These are phyloP conservation scores for Rasamsonia emersonii DNA, from an alignment of 2,329 filamentous ascomycete species.

Conservation along the genomic window DNA sequence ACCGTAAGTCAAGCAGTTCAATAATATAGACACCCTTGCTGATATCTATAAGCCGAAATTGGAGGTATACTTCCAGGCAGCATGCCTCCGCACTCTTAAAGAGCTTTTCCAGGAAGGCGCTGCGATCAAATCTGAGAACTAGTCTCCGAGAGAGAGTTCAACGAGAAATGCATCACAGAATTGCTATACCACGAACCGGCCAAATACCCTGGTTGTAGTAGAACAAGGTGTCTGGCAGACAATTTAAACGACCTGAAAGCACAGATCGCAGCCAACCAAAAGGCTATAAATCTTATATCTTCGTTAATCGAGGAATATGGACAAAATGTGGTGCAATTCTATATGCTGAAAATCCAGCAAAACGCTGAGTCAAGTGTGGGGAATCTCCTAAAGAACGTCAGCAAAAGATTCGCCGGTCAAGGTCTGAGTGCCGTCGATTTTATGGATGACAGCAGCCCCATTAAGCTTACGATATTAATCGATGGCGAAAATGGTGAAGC, in stretches of 20 bases:
- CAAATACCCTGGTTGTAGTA: constrained; percentile 61
- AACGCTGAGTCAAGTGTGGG: constrained; percentile 68
- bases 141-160: constrained; percentile 46
- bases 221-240: constrained; percentile 65
- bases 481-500: constrained; percentile 63
- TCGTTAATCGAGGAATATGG: constrained; percentile 66
- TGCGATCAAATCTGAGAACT: constrained; percentile 51
- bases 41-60: constrained; percentile 51
- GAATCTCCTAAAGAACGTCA: constrained; percentile 58
- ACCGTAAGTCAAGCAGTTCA: constrained; percentile 49
- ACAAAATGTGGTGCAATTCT: constrained; percentile 63
- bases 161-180: constrained; percentile 62
- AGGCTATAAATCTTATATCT: constrained; percentile 66
- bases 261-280: constrained; percentile 73
- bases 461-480: constrained; percentile 63
- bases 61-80: constrained; percentile 68
- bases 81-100: constrained; percentile 67
- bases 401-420: constrained; percentile 54
- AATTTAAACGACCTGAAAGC: constrained; percentile 78
- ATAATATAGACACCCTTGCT: constrained; percentile 4
- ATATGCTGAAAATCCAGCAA: constrained; percentile 70
- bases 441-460: constrained; percentile 78
- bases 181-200: constrained; percentile 63
- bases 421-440: constrained; percentile 62
- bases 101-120: constrained; percentile 59